Evolutionary conservation across 108 stramenopile species (phyloP).

Genomic region (Cylindrotheca fusiformis): DNA sequence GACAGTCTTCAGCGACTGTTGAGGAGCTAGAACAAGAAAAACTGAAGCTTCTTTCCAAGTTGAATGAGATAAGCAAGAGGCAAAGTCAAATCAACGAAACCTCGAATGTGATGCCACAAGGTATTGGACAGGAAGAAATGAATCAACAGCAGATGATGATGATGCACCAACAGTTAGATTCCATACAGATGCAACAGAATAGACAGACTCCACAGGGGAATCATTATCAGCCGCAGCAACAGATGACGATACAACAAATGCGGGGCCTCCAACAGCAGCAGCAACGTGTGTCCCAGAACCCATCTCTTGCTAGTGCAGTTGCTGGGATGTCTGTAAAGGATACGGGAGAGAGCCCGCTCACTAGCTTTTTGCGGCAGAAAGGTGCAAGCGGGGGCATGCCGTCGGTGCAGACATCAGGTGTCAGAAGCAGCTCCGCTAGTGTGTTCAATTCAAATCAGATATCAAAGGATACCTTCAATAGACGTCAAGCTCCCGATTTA

Average conservation of each 20-base stretch:
- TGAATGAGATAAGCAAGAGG: constrained; percentile 17
- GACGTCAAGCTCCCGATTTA: background rate
- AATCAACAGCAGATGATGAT: background rate
- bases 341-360: constrained; percentile 21
- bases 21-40: constrained; percentile 16
- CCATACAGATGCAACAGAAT: background rate
- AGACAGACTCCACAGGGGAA: background rate
- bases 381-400: background rate
- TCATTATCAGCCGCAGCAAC: constrained; percentile 9
- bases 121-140: constrained; percentile 12
- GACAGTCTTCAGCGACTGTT: too few species aligned
- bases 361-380: constrained; percentile 26
- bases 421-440: background rate
- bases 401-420: background rate
- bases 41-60: constrained; percentile 15
- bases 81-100: background rate
- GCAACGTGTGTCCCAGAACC: background rate
- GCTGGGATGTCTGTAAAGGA: background rate
- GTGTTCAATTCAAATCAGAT: background rate
- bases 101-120: too few species aligned
- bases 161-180: background rate
- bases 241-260: constrained; percentile 15
- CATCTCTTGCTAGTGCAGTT: background rate
- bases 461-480: background rate
- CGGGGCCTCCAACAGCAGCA: constrained; percentile 2